These are phyloP conservation scores for Fusarium odoratissimum DNA, from an alignment of 2,329 filamentous ascomycete genomes.

Conservation along the genomic window DNA sequence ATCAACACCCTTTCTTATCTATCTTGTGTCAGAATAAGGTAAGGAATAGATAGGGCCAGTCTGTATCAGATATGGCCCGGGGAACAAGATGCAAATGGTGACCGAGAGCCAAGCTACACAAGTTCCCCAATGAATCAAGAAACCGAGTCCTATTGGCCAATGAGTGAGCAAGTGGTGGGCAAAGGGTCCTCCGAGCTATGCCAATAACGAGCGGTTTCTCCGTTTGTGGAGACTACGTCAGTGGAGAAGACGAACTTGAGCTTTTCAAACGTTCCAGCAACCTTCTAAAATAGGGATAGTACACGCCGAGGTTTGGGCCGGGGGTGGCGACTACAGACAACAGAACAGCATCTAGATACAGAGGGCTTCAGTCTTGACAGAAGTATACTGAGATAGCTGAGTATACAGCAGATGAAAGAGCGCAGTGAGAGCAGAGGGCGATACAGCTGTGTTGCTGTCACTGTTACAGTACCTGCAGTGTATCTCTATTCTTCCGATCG, in stretches of 20 bases:
- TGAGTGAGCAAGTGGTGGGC: neutral
- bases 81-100: neutral
- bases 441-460: neutral
- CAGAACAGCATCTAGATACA: neutral
- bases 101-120: slow-evolving; percentile 14
- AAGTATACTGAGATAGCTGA: too few relatives aligned
- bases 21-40: neutral
- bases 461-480: neutral
- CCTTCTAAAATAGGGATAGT: slow-evolving; percentile 44
- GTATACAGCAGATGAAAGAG: too few relatives aligned
- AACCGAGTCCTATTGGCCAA: neutral
- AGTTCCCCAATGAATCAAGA: slow-evolving; percentile 8
- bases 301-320: slow-evolving; percentile 38
- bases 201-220: slow-evolving; percentile 5
- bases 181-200: slow-evolving; percentile 7
- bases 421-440: neutral
- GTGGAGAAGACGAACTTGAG: slow-evolving; percentile 1
- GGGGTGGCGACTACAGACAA: slow-evolving; percentile 15
- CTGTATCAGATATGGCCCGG: neutral
- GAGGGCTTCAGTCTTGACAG: too few relatives aligned
- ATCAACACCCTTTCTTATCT: neutral
- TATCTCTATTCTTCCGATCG: neutral
- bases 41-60: neutral
- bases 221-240: slow-evolving; percentile 30
- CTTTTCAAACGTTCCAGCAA: slow-evolving; percentile 44